phyloP scores from a whole-genome alignment of 768 basidiomycete genomes.

The Rhodosporidiobolus sp. region DNA sequence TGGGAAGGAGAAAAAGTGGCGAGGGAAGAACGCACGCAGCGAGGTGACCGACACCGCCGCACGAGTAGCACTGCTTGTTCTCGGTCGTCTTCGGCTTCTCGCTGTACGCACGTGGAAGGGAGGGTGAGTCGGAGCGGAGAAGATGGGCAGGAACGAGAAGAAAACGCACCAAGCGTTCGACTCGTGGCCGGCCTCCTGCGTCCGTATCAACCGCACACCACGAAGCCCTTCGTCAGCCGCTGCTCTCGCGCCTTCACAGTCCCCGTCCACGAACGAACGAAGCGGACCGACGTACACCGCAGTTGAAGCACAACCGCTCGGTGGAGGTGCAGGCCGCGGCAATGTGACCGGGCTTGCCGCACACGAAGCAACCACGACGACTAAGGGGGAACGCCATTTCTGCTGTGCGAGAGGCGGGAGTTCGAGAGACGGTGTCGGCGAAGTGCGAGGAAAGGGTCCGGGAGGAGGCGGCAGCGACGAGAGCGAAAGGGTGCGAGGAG shows the following conservation, averaged over 20 bases:
- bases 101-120: background rate
- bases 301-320: constrained; percentile 39
- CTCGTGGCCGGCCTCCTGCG: constrained; percentile 36
- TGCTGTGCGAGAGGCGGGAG: background rate
- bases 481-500: too few species aligned
- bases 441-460: background rate
- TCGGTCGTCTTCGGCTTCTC: constrained; percentile 31
- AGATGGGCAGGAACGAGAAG: too few species aligned
- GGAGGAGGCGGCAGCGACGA: background rate
- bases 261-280: background rate
- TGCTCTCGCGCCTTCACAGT: background rate
- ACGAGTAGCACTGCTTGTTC: constrained; percentile 37
- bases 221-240: background rate
- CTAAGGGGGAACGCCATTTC: constrained; percentile 31
- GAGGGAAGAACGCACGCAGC: constrained; percentile 9
- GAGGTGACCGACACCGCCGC: constrained; percentile 38
- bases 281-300: constrained; percentile 10
- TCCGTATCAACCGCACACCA: background rate
- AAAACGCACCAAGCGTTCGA: constrained; percentile 34
- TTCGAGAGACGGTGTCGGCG: background rate
- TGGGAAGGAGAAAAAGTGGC: background rate
- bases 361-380: constrained; percentile 34
- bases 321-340: constrained; percentile 30
- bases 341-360: constrained; percentile 35
- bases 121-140: too few species aligned